These are phyloP conservation scores for Phytophthora chlamydospora DNA, from an alignment of 352 stramenopile genomes.

Conservation along the genomic window DNA sequence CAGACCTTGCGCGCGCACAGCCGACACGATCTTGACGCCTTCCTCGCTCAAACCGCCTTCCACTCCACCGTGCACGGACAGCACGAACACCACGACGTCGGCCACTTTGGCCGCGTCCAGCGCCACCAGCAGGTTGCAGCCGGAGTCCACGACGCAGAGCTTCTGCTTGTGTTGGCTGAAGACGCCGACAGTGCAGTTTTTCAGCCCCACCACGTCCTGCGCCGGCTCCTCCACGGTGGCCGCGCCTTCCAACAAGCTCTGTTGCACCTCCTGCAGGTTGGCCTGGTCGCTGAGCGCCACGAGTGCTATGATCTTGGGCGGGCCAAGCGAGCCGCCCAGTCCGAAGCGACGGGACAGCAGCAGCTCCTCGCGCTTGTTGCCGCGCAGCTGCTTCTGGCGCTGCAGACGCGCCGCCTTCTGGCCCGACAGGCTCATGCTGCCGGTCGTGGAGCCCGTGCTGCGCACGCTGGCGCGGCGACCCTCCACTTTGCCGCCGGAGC, in stretches of 20 bases:
- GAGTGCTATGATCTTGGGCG: slow-evolving; percentile 87
- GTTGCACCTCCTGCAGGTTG: slow-evolving; percentile 65
- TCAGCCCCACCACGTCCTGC: slow-evolving; percentile 43
- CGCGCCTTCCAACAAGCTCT: slow-evolving; percentile 69
- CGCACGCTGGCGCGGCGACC: slow-evolving; percentile 46
- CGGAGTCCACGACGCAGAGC: slow-evolving; percentile 85
- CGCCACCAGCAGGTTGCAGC: slow-evolving; percentile 79
- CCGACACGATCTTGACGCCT: slow-evolving; percentile 90
- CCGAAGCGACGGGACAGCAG: slow-evolving; percentile 85
- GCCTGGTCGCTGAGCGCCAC: slow-evolving; percentile 78
- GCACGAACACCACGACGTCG: slow-evolving; percentile 82
- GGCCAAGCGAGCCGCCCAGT: slow-evolving; percentile 63
- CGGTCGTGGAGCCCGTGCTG: slow-evolving; percentile 43
- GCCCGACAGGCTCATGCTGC: slow-evolving; percentile 58
- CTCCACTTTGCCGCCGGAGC: slow-evolving; percentile 80
- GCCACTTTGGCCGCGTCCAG: slow-evolving; percentile 89
- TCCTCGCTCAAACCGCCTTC: slow-evolving; percentile 87
- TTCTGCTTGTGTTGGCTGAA: slow-evolving; percentile 90
- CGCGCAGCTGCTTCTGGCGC: slow-evolving; percentile 83
- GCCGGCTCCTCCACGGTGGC: slow-evolving; percentile 62
- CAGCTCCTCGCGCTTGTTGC: slow-evolving; percentile 89
- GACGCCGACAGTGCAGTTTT: slow-evolving; percentile 73
- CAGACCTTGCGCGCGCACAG: slow-evolving; percentile 93
- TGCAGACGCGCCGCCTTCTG: slow-evolving; percentile 82
- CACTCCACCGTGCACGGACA: slow-evolving; percentile 77